phyloP scores from a whole-genome alignment of 2,329 filamentous ascomycete genomes.

The Colletotrichum sp. region DNA sequence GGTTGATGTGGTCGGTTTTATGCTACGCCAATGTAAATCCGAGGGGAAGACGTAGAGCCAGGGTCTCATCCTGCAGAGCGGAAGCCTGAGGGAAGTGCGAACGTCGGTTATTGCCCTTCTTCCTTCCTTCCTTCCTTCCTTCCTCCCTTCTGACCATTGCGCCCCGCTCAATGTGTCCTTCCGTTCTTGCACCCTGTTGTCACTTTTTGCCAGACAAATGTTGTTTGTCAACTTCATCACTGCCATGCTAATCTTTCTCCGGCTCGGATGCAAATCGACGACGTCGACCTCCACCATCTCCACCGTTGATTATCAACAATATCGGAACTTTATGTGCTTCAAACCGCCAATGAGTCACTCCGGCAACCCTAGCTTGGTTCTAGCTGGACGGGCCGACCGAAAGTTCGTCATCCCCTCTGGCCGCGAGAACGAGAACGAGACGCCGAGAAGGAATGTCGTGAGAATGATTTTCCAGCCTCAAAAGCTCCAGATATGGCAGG shows the following conservation, averaged over 20 bases:
- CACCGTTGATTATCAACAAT: neutral
- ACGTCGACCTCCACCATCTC: neutral
- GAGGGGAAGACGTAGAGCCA: neutral
- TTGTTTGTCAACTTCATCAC: neutral
- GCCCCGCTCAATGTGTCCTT: neutral
- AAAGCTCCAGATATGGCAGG: neutral
- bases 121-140: neutral
- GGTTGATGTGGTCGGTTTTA: neutral
- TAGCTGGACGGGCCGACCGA: neutral
- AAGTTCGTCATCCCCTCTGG: neutral
- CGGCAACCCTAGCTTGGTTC: neutral
- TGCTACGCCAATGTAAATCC: neutral
- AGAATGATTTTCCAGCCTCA: neutral
- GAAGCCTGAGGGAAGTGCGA: neutral
- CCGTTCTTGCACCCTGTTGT: neutral
- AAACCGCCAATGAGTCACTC: neutral
- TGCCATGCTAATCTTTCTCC: neutral
- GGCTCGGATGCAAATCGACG: neutral
- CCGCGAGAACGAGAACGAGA: neutral
- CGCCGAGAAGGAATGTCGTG: neutral
- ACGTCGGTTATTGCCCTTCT: neutral
- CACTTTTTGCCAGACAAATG: neutral
- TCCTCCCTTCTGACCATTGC: neutral
- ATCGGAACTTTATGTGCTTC: neutral
- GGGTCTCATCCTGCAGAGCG: neutral